Percentiles rank a stretch among this genome's conserved stretches.
Conservation (phyloP, 805 yeast genomes). For the Jamesozyma jinghongensis region DNA sequence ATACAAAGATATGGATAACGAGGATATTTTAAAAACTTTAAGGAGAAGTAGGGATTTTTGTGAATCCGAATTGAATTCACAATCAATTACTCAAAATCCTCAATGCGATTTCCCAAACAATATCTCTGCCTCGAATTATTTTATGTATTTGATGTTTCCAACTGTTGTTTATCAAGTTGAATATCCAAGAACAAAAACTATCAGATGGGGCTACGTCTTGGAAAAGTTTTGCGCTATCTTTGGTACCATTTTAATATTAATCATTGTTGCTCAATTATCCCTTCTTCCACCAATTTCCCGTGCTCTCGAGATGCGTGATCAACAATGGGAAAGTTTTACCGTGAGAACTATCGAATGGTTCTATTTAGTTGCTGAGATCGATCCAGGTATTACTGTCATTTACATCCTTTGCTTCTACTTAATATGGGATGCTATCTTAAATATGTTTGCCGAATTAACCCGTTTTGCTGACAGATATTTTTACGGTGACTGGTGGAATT, state of each 20-base stretch:
- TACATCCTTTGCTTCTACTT: slow-evolving; percentile 75
- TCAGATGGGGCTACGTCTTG: slow-evolving; percentile 60
- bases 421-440: slow-evolving; percentile 92
- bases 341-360: slow-evolving; percentile 21
- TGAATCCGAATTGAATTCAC: slow-evolving; percentile 57
- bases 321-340: slow-evolving; percentile 16
- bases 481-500: slow-evolving; percentile 98
- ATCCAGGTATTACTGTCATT: slow-evolving; percentile 69
- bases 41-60: slow-evolving; percentile 56
- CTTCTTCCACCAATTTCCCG: slow-evolving; percentile 65
- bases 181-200: slow-evolving; percentile 63
- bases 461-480: slow-evolving; percentile 83
- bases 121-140: slow-evolving; percentile 55
- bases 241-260: slow-evolving; percentile 80
- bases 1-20: slow-evolving; percentile 25
- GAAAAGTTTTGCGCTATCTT: slow-evolving; percentile 72
- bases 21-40: slow-evolving; percentile 29
- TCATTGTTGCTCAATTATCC: slow-evolving; percentile 62
- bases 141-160: slow-evolving; percentile 80
- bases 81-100: slow-evolving; percentile 29
- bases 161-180: slow-evolving; percentile 75
- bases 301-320: slow-evolving; percentile 44
- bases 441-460: slow-evolving; percentile 82
- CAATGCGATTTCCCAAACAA: slow-evolving; percentile 60
- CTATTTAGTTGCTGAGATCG: slow-evolving; percentile 51